These are phyloP conservation scores for Tetrapisispora arboricola DNA, from an alignment of 805 yeast species.

Conservation along the genomic window DNA sequence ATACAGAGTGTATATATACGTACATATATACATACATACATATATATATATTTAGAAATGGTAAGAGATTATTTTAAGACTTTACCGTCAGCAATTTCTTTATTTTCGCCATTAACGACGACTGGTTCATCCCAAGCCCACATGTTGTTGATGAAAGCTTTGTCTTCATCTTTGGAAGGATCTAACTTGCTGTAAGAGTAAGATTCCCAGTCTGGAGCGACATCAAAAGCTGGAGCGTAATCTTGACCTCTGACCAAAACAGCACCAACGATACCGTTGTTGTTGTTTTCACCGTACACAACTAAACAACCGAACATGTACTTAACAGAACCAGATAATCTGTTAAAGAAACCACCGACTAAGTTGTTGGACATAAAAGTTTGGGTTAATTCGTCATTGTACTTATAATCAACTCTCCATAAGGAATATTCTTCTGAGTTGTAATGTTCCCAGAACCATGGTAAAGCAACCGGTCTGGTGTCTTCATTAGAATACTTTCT, in stretches of 20 bases:
- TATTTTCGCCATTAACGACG: constrained; percentile 63
- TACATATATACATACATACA: no score
- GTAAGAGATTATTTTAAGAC: constrained; percentile 70
- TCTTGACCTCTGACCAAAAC: constrained; percentile 95
- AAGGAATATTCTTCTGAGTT: constrained; percentile 89
- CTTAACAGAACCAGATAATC: constrained; percentile 85
- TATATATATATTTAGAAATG: no score
- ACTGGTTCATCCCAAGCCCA: constrained; percentile 99
- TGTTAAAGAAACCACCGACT: constrained; percentile 96
- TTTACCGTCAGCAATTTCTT: constrained; percentile 94
- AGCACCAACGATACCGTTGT: constrained; percentile 94
- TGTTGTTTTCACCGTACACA: constrained; percentile 97
- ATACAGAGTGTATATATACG: no score
- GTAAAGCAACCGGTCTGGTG: constrained; percentile 85
- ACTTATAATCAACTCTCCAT: constrained; percentile 92
- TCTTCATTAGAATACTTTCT: constrained; percentile 94
- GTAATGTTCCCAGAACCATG: constrained; percentile 97
- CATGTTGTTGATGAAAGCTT: constrained; percentile 76
- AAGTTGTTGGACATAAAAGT: constrained; percentile 98
- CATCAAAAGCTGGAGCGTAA: constrained; percentile 81
- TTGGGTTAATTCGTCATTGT: constrained; percentile 93
- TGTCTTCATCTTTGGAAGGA: constrained; percentile 64
- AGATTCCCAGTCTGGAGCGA: constrained; percentile 99
- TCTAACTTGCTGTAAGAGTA: constrained; percentile 78
- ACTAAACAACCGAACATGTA: constrained; percentile 89